phyloP scores from a whole-genome alignment of 768 basidiomycete species.

The Lactarius evosmus region DNA sequence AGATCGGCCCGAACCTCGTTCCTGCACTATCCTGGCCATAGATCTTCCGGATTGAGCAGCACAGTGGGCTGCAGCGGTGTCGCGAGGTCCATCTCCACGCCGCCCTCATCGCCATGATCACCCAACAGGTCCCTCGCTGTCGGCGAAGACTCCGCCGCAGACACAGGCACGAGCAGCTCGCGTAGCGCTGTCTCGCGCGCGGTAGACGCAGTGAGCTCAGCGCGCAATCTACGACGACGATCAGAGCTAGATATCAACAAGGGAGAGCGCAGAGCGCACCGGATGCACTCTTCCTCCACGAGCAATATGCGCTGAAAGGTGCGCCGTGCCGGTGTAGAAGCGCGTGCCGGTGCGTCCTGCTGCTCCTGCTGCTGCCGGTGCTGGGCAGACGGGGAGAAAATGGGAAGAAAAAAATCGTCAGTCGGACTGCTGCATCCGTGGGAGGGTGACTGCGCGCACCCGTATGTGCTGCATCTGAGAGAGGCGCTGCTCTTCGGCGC shows the following conservation, averaged over 20 bases:
- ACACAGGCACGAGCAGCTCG: constrained; percentile 7
- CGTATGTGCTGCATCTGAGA: background rate
- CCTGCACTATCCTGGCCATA: constrained; percentile 8
- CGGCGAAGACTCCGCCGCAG: background rate
- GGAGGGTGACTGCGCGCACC: background rate
- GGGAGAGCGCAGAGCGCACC: constrained; percentile 10
- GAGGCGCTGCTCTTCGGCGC: constrained; percentile 17
- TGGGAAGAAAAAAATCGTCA: background rate
- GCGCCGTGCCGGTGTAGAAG: background rate
- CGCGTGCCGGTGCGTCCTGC: background rate
- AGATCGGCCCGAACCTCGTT: background rate
- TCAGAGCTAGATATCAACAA: background rate
- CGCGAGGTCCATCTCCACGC: constrained; percentile 28
- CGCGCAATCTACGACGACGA: constrained; percentile 15
- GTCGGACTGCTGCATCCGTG: background rate
- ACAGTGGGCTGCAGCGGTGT: constrained; percentile 27
- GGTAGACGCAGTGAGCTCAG: constrained; percentile 23
- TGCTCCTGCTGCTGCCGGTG: background rate
- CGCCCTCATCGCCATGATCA: constrained; percentile 15
- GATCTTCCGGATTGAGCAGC: constrained; percentile 10
- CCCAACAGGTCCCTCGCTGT: constrained; percentile 12
- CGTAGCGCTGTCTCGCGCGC: constrained; percentile 20
- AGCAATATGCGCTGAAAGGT: constrained; percentile 21
- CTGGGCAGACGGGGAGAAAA: background rate
- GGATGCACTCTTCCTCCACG: constrained; percentile 28